These are phyloP conservation scores for Orbilia quercus DNA, from an alignment of 2,329 filamentous ascomycete genomes.

Conservation along the genomic window DNA sequence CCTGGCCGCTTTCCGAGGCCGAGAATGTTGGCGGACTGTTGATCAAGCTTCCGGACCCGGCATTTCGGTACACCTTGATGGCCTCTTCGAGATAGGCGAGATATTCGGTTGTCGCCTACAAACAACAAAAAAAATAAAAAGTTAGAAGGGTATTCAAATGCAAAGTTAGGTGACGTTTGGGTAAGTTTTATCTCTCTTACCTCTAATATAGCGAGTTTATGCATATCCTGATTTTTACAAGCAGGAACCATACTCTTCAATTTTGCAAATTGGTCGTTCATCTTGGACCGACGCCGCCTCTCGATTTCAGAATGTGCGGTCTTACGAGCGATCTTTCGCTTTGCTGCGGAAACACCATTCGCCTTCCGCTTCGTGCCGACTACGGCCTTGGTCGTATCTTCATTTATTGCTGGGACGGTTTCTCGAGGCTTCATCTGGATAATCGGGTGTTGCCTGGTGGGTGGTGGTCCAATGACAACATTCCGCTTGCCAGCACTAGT, in stretches of 20 bases:
- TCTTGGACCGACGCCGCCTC: slow-evolving; percentile 87
- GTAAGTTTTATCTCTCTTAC: slow-evolving; percentile 74
- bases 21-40: slow-evolving; percentile 51
- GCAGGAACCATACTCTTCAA: slow-evolving; percentile 96
- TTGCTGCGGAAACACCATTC: slow-evolving; percentile 70
- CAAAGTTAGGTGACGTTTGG: slow-evolving; percentile 42
- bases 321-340: slow-evolving; percentile 94
- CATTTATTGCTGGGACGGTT: slow-evolving; percentile 62
- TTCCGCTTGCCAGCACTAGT: slow-evolving; percentile 67
- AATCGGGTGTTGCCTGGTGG: slow-evolving; percentile 91
- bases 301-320: slow-evolving; percentile 97
- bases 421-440: slow-evolving; percentile 91
- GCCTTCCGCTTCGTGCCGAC: slow-evolving; percentile 58
- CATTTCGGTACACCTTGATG: slow-evolving; percentile 55
- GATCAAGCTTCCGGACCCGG: slow-evolving; percentile 41
- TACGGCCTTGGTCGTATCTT: slow-evolving; percentile 44
- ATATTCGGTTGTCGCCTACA: slow-evolving; percentile 92
- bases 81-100: slow-evolving; percentile 86
- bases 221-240: slow-evolving; percentile 93
- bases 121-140: not conserved
- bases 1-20: slow-evolving; percentile 40
- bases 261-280: slow-evolving; percentile 97
- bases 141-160: slow-evolving; percentile 21
- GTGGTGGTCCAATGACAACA: slow-evolving; percentile 89
- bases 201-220: slow-evolving; percentile 94